Evolutionary conservation across 176 grass and related monocot species (phyloP), one percentile per base, ranked within the genome.

Genomic region (Lolium rigidum): DNA sequence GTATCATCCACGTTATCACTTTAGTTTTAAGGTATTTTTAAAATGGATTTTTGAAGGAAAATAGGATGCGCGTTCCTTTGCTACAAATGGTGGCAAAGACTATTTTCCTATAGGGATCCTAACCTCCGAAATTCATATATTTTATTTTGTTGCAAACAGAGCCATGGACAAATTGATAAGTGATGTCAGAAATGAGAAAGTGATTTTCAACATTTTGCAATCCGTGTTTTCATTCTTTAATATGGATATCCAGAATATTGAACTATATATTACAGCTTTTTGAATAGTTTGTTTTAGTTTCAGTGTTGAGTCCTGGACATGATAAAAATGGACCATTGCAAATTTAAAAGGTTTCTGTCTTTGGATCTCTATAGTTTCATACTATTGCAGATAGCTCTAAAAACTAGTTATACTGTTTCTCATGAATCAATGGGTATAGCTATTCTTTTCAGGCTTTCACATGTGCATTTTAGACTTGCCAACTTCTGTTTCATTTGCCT

Each of bases 221-320:
- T 83, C 38, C n/a, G 47, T 72, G 26, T 46, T 73, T 55, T 83
- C 9, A 61, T 74, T 5, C 72, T 21, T 74, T 62, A 8, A 75
- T 46, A 16, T 84, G 16, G 62, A 1, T 0, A 6, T 71, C 66
- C 12, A 82, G 48, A 39, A 52, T 20, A 25, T 5, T 58, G 43
- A 51, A 83, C 39, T 58, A 54, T 44, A 38, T 71, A 69, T 56
- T 55, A 56, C 52, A 28, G 37, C 10, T 83, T 43, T 20, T 20
- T 24, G 3, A 80, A 49, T 13, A 57, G 35, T 82, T 82, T 82
- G 49, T 4, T 52, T 8, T 70, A 3, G 41, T 75, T 74, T 62
- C 54, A 75, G 16, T 49, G 41, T 62, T 35, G 31, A 35, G 31
- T 35, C 62, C 55, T 16, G 12, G 43, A 35, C 39, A 15, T 75